Conservation (phyloP, 2,329 filamentous ascomycete genomes). For the Alternaria tenuissima region DNA sequence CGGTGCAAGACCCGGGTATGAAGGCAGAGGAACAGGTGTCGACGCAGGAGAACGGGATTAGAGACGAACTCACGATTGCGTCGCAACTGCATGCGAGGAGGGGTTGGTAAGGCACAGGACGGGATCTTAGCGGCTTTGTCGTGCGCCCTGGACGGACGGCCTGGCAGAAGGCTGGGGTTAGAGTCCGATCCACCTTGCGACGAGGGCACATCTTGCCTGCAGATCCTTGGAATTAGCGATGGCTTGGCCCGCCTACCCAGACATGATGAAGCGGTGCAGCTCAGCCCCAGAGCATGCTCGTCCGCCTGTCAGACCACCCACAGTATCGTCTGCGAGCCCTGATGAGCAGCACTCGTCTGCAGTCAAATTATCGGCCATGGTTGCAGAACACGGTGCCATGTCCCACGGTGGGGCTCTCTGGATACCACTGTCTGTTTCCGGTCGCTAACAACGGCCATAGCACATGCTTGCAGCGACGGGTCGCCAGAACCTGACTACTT, state of each 20-base stretch:
- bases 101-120: constrained; percentile 35
- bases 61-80: constrained; percentile 38
- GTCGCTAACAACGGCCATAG: constrained; percentile 22
- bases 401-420: constrained; percentile 22
- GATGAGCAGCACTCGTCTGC: constrained; percentile 16
- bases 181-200: constrained; percentile 40
- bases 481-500: constrained; percentile 11
- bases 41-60: constrained; percentile 35
- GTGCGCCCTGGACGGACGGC: constrained; percentile 32
- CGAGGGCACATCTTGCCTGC: constrained; percentile 25
- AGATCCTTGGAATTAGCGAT: constrained; percentile 23
- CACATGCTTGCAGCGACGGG: constrained; percentile 24
- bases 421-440: constrained; percentile 22
- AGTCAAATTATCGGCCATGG: constrained; percentile 17
- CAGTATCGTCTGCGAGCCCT: constrained; percentile 7
- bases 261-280: constrained; percentile 11
- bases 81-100: constrained; percentile 42
- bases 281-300: constrained; percentile 10
- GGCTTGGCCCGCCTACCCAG: constrained; percentile 19
- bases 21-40: constrained; percentile 28
- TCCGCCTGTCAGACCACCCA: constrained; percentile 27
- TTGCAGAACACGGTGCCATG: constrained; percentile 5
- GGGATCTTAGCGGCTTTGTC: constrained; percentile 39
- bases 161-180: constrained; percentile 39
- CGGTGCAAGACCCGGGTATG: constrained; percentile 28